Evolutionary conservation across 371 early-diverging fungal genomes (phyloP), one percentile per base, ranked within the genome.

Genomic region (Rhizopus stolonifer): DNA sequence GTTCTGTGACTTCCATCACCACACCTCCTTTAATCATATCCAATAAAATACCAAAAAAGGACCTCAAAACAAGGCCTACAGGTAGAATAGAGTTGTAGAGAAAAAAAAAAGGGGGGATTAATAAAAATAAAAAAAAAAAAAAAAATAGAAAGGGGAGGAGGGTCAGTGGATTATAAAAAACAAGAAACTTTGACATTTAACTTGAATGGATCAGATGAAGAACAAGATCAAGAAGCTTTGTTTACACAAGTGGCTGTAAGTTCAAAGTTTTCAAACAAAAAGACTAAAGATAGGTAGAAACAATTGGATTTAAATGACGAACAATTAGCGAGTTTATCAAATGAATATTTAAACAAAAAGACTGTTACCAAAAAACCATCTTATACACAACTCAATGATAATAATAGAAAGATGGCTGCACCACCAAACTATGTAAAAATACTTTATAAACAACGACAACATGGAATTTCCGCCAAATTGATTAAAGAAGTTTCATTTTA

Each of bases 221-320:
- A 24, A 14, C 52, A 48, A 6, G 56, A 42, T 29, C 49, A 46
- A 46, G 63, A 58, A 43, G 63, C 57, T 17, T 42, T 58, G 17
- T 63, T 57, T 46, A 34, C 49, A 21, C 52, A 64, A 58, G 59
- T 64, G 5, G 58, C 51, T 47, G 64, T 64, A 64, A 51, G 48
- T 34, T n/a, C n/a, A n/a, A n/a, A n/a, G n/a, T n/a, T n/a, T n/a
- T n/a, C n/a, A 36, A 36, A 4, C 0, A 36, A 36, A 36, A 36
- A 8, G 4, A 36, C 6, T n/a, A 8, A 36, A 17, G 11, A 14
- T 32, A 17, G 9, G 15, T 48, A 63, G 63, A 63, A 49, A 53
- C 63, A 63, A 36, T 34, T 61, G 10, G 62, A 61, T 46, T 40
- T 63, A 29, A 58, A 40, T 32, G 63, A 49, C 24, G 63, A 63